These are phyloP conservation scores for Fusarium tanahbumbuense DNA, from an alignment of 2,329 filamentous ascomycete genomes.

Conservation along the genomic window DNA sequence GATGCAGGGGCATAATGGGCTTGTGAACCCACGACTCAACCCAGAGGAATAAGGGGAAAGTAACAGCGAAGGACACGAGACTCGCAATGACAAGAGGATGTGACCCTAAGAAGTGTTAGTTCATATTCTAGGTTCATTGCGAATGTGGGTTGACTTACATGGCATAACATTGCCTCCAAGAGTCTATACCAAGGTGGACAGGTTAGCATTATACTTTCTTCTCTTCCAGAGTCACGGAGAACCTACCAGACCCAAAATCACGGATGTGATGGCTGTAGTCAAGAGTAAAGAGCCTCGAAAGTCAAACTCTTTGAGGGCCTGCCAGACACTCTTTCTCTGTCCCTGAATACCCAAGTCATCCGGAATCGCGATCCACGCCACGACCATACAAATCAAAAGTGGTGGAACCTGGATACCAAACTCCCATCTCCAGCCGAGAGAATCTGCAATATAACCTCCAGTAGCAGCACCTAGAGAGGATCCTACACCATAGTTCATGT, in stretches of 20 bases:
- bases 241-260: conserved; percentile 69
- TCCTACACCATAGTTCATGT: conserved; percentile 71
- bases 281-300: conserved; percentile 65
- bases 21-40: conserved; percentile 62
- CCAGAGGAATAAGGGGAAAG: conserved; percentile 64
- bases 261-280: conserved; percentile 64
- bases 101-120: conserved; percentile 57
- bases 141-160: conserved; percentile 55
- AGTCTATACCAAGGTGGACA: conserved; percentile 54
- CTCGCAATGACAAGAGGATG: conserved; percentile 68
- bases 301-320: conserved; percentile 68
- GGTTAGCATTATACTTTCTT: conserved; percentile 4
- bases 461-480: conserved; percentile 73
- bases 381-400: conserved; percentile 58
- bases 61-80: conserved; percentile 59
- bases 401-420: conserved; percentile 71
- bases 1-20: conserved; percentile 70
- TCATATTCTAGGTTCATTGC: too few relatives aligned
- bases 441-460: conserved; percentile 76
- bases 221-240: not conserved
- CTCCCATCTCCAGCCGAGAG: conserved; percentile 79
- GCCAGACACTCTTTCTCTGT: conserved; percentile 56
- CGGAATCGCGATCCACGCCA: conserved; percentile 63
- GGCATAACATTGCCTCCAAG: conserved; percentile 73
- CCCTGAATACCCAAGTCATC: conserved; percentile 62